phyloP scores from a whole-genome alignment of 2,329 filamentous ascomycete species.

The Penicillium sp. region DNA sequence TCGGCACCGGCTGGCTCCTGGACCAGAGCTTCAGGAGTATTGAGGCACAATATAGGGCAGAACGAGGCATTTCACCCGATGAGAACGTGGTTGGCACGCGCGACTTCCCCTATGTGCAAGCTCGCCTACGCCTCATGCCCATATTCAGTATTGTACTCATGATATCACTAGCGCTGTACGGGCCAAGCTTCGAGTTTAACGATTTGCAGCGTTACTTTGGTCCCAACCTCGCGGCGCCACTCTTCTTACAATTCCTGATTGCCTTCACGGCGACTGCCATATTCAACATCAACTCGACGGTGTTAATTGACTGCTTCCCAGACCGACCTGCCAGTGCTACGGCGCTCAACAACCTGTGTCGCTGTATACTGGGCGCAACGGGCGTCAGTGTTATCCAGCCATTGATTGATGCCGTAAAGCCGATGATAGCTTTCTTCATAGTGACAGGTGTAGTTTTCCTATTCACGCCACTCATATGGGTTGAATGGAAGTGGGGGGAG shows the following conservation, averaged over 20 bases:
- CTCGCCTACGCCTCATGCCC: neutral
- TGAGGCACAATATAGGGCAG: neutral
- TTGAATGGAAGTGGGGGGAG: slow-evolving; percentile 3
- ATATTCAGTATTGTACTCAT: neutral
- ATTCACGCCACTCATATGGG: neutral
- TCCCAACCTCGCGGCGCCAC: neutral
- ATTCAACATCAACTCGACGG: slow-evolving; percentile 1
- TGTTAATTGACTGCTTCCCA: slow-evolving; percentile 2
- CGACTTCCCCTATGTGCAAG: neutral
- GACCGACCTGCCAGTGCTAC: neutral
- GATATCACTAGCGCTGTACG: neutral
- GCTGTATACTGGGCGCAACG: neutral
- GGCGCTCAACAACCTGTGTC: neutral
- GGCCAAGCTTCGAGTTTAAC: neutral
- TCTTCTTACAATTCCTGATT: slow-evolving; percentile 3
- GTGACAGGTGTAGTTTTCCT: neutral
- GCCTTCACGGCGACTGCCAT: neutral
- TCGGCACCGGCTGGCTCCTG: slow-evolving; percentile 12
- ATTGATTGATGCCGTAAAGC: neutral
- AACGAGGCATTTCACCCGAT: neutral
- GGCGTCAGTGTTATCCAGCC: neutral
- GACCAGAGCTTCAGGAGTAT: slow-evolving; percentile 8
- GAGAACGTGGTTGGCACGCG: neutral
- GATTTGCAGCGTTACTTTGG: neutral
- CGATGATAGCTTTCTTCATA: neutral